These are phyloP conservation scores for Yueomyces sinensis DNA, from an alignment of 805 yeast genomes.

Conservation along the genomic window DNA sequence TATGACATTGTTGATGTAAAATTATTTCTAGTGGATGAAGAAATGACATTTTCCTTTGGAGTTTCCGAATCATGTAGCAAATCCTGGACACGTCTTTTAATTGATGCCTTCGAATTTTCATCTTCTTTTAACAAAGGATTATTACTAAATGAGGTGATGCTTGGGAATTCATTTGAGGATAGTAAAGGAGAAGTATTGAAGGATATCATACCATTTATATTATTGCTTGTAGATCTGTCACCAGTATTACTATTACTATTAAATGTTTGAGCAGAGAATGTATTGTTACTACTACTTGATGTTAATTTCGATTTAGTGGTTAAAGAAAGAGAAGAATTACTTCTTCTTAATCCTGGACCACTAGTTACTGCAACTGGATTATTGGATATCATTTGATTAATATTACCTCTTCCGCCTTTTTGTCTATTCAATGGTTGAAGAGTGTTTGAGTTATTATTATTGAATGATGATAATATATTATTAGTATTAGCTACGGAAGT, in stretches of 20 bases:
- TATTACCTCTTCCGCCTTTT: background rate
- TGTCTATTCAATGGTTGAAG: background rate
- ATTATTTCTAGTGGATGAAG: background rate
- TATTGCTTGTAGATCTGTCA: background rate
- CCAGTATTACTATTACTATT: background rate
- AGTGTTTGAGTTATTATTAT: background rate
- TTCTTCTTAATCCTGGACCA: background rate
- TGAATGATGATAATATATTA: background rate
- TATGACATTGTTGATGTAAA: background rate
- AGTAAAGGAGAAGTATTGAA: background rate
- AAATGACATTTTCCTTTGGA: background rate
- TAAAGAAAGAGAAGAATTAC: background rate
- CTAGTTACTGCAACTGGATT: background rate
- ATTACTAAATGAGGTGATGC: background rate
- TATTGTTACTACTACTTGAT: background rate
- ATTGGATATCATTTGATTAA: background rate
- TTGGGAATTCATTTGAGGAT: background rate
- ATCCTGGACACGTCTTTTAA: constrained; percentile 43
- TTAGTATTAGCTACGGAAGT: background rate
- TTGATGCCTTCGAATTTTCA: constrained; percentile 22
- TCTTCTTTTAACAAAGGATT: background rate
- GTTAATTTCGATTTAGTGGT: background rate
- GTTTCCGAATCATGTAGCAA: constrained; percentile 26
- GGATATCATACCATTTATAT: background rate
- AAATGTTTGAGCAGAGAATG: background rate